Conservation (phyloP, 176 grass and related monocot species). For the Musa itinerans region DNA sequence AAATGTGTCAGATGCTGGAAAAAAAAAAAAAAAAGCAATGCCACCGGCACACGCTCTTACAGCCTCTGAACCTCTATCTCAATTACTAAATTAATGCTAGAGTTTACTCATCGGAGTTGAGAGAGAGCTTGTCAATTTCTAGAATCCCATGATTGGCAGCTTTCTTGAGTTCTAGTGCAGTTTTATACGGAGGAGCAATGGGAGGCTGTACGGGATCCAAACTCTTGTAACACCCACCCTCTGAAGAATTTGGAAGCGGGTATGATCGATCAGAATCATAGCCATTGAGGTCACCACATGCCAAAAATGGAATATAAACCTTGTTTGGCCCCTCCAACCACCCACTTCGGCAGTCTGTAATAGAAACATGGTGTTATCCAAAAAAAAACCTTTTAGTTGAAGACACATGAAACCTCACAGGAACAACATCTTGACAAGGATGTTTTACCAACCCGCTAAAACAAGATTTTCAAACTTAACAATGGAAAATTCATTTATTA, state of each 20-base stretch:
- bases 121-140: slow-evolving; percentile 26
- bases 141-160: slow-evolving; percentile 28
- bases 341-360: slow-evolving; percentile 74
- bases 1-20: too few relatives aligned
- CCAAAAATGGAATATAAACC: slow-evolving; percentile 77
- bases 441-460: too few relatives aligned
- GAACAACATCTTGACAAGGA: slow-evolving; percentile 26
- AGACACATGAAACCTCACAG: slow-evolving; percentile 35
- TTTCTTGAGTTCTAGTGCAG: slow-evolving; percentile 58
- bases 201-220: slow-evolving; percentile 84
- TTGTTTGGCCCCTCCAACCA: slow-evolving; percentile 94
- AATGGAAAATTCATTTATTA: too few relatives aligned
- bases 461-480: too few relatives aligned
- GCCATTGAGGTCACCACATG: slow-evolving; percentile 78
- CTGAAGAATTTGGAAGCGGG: slow-evolving; percentile 39
- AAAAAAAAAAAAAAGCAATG: not conserved
- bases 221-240: slow-evolving; percentile 38
- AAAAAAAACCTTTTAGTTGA: not conserved
- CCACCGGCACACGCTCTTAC: not conserved
- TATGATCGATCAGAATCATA: slow-evolving; percentile 81
- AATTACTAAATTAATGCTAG: not conserved
- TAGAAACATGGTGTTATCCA: slow-evolving; percentile 26
- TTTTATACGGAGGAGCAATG: slow-evolving; percentile 77
- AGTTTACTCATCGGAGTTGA: not conserved
- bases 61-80: slow-evolving; percentile 22